Evolutionary conservation across 768 basidiomycete species (phyloP), one percentile per base, ranked within the genome.

Genomic region (Trichaptum fuscoviolaceum): DNA sequence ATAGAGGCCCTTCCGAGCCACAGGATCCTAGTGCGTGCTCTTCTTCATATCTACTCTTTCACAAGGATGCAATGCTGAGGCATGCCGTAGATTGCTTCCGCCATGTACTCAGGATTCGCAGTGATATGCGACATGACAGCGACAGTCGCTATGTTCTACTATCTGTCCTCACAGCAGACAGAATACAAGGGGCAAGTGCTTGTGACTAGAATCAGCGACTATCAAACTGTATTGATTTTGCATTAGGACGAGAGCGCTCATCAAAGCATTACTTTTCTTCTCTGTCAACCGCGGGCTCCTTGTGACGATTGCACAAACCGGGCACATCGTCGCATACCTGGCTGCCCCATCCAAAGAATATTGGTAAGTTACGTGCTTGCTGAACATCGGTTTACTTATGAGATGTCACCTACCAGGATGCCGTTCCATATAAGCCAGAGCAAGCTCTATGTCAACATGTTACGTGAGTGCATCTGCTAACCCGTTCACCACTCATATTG

Each of bases 381-480:
- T n/a, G n/a, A n/a, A n/a, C n/a, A n/a, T n/a, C n/a, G 15, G 23
- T 17, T 2, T 12, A 12, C 42, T 52, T 15, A 61, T 61, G 12
- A 9, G 9, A 23, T 1, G 12, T 4, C 23, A 20, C 15, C 23
- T 34, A 61, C 42, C 23, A 61, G 59, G 59, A 34, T 34, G 25
- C 59, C 59, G 30, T 25, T 61, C 59, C 59, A 61, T 34, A 34
- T 25, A 25, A 25, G 59, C 23, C 30, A 25, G 23, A 61, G 59
- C 23, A 61, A 61, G 18, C 59, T 61, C 24, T 61, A 61, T 61
- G 25, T 61, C 3, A 61, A 61, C 23, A 61, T 34, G 59, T 23
- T 61, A 17, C 59, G 59, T 61, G 23, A 58, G 57, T 24, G 42
- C 42, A 52, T 15, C 42, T 52, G 10, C 20, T 52, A 52, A 7